Percentiles rank a stretch among this genome's conserved stretches.
phyloP scores from a whole-genome alignment of 2,329 filamentous ascomycete species.

The Nemania sp. region DNA sequence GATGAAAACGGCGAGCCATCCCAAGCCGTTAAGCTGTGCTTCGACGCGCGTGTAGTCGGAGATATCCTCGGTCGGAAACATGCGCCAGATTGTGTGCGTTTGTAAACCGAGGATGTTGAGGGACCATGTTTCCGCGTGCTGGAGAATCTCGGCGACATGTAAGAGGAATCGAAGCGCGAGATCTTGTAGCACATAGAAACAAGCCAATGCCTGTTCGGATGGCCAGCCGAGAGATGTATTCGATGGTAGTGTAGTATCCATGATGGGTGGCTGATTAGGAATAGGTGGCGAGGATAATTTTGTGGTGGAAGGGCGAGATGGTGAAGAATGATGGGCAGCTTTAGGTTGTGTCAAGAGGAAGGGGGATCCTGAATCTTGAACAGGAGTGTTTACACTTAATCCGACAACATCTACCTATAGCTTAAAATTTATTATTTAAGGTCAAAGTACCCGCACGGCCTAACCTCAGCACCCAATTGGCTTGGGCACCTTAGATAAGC shows the following conservation, averaged over 20 bases:
- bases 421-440: neutral
- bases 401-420: no score
- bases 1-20: slow-evolving; percentile 5
- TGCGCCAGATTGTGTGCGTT: slow-evolving; percentile 13
- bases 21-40: neutral
- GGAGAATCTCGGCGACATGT: slow-evolving; percentile 6
- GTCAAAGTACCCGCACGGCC: neutral
- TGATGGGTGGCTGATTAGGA: slow-evolving; percentile 9
- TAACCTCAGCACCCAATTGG: neutral
- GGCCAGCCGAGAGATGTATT: neutral
- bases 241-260: slow-evolving; percentile 8
- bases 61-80: slow-evolving; percentile 18
- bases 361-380: neutral
- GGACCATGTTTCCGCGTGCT: slow-evolving; percentile 16
- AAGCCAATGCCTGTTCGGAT: neutral
- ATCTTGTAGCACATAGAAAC: slow-evolving; percentile 8
- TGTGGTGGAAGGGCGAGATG: neutral
- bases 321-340: neutral
- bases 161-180: slow-evolving; percentile 9
- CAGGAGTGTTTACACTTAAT: neutral
- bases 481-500: neutral
- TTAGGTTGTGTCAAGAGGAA: neutral
- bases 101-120: slow-evolving; percentile 5
- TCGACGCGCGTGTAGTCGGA: slow-evolving; percentile 10
- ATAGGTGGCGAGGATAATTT: neutral